Evolutionary conservation across 2,329 filamentous ascomycete species (phyloP).

Genomic region (Aureobasidium melanogenum): DNA sequence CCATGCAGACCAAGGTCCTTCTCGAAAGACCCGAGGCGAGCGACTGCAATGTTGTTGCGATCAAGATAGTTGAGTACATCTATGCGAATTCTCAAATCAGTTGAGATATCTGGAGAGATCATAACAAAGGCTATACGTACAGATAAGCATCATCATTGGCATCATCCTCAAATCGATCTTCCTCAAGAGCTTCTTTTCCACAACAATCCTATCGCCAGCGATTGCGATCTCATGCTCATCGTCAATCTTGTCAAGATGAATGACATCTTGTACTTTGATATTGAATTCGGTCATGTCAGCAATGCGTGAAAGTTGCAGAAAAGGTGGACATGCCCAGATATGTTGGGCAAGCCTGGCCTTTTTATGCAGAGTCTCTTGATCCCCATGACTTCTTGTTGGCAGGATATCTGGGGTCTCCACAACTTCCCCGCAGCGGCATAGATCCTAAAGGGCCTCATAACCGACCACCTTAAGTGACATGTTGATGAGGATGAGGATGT

Average conservation of each 20-base stretch:
- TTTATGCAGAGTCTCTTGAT: neutral
- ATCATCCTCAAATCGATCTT: constrained; percentile 63
- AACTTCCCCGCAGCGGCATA: neutral
- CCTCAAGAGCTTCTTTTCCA: constrained; percentile 51
- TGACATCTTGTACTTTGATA: neutral
- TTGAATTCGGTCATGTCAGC: neutral
- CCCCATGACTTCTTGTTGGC: neutral
- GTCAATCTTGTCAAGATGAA: neutral
- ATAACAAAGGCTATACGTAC: too few relatives aligned
- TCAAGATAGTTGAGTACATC: constrained; percentile 64
- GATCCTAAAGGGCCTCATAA: neutral
- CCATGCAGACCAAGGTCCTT: constrained; percentile 45
- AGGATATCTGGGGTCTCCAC: neutral
- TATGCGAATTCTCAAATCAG: neutral
- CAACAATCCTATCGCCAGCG: neutral
- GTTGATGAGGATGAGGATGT: neutral
- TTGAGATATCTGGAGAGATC: neutral
- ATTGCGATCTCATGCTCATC: neutral
- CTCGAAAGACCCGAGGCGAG: constrained; percentile 50
- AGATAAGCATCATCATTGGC: constrained; percentile 63
- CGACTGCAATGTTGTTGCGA: constrained; percentile 50
- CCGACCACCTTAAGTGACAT: neutral
- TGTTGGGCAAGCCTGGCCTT: neutral
- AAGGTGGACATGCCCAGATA: neutral
- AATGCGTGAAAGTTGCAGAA: neutral